Evolutionary conservation across 2,329 filamentous ascomycete genomes (phyloP).

Genomic region (Chrysoporthe cubensis): DNA sequence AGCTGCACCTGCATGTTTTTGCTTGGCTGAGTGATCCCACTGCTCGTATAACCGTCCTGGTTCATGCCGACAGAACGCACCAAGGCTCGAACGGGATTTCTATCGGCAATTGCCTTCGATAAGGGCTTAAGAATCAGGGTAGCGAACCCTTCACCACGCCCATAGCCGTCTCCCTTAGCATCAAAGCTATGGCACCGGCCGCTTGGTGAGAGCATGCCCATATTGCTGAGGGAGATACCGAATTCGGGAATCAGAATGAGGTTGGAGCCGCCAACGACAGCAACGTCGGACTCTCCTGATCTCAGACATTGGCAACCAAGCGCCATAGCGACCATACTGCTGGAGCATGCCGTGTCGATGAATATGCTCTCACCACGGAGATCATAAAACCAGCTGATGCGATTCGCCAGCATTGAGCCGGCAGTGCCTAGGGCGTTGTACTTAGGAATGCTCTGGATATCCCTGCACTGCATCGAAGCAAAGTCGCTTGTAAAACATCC

Average conservation of each 20-base stretch:
- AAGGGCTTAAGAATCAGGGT: slow-evolving; percentile 49
- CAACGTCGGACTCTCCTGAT: slow-evolving; percentile 17
- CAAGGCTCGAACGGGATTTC: slow-evolving; percentile 43
- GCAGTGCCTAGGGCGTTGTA: slow-evolving; percentile 41
- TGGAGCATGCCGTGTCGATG: slow-evolving; percentile 46
- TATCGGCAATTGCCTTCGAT: slow-evolving; percentile 44
- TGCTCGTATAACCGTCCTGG: slow-evolving; percentile 43
- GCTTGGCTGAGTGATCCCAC: slow-evolving; percentile 47
- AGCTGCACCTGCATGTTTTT: slow-evolving; percentile 37
- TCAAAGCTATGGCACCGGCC: slow-evolving; percentile 37
- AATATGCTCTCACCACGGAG: slow-evolving; percentile 42
- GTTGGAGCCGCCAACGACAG: slow-evolving; percentile 18
- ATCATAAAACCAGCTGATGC: slow-evolving; percentile 47
- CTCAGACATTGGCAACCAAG: slow-evolving; percentile 10
- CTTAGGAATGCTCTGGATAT: slow-evolving; percentile 26
- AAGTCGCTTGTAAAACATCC: slow-evolving; percentile 39
- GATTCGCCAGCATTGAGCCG: slow-evolving; percentile 37
- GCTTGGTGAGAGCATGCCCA: slow-evolving; percentile 32
- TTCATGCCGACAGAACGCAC: slow-evolving; percentile 41
- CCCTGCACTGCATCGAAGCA: slow-evolving; percentile 29
- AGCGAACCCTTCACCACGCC: slow-evolving; percentile 49
- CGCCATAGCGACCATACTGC: slow-evolving; percentile 12
- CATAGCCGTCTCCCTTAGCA: slow-evolving; percentile 53
- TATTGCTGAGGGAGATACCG: slow-evolving; percentile 10
- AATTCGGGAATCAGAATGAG: slow-evolving; percentile 33